Percentiles rank a stretch among this genome's conserved stretches.
phyloP scores from a whole-genome alignment of 2,329 filamentous ascomycete species.

The Cadophora sp. region DNA sequence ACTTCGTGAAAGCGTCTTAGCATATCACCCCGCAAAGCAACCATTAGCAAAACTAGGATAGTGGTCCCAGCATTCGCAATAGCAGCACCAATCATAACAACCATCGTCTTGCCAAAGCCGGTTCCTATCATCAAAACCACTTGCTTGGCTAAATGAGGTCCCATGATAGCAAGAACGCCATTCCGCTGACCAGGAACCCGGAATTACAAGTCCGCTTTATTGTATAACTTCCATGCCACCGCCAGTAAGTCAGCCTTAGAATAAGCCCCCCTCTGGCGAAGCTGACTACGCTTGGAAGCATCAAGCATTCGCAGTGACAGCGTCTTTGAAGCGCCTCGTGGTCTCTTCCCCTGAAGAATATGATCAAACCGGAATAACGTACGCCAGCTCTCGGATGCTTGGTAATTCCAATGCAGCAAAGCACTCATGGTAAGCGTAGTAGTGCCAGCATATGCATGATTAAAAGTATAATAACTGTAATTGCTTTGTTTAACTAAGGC shows the following conservation, averaged over 20 bases:
- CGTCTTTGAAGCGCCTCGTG: slow-evolving; percentile 11
- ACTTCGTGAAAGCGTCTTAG: slow-evolving; percentile 26
- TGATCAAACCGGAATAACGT: slow-evolving; percentile 27
- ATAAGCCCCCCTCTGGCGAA: slow-evolving; percentile 19
- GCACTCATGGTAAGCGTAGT: slow-evolving; percentile 25
- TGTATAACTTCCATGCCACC: slow-evolving; percentile 19
- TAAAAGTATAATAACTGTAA: slow-evolving; percentile 26
- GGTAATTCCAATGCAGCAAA: slow-evolving; percentile 23
- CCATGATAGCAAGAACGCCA: slow-evolving; percentile 23
- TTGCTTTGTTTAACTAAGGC: slow-evolving; percentile 28
- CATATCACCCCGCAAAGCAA: slow-evolving; percentile 26
- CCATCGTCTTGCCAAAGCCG: slow-evolving; percentile 25
- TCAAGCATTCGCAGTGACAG: slow-evolving; percentile 22
- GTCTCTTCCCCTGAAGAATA: slow-evolving; percentile 22
- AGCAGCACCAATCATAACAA: slow-evolving; percentile 25
- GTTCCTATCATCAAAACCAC: slow-evolving; percentile 27
- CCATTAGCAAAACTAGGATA: slow-evolving; percentile 28
- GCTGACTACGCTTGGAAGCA: slow-evolving; percentile 18
- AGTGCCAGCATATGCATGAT: slow-evolving; percentile 26
- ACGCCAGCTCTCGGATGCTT: slow-evolving; percentile 19
- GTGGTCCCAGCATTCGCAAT: slow-evolving; percentile 25
- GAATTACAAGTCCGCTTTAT: slow-evolving; percentile 21
- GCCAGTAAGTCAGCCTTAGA: slow-evolving; percentile 21
- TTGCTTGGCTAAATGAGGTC: slow-evolving; percentile 23
- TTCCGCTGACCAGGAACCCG: slow-evolving; percentile 19